phyloP scores from a whole-genome alignment of 495 filamentous ascomycete species.

The Penicillium antarcticum region DNA sequence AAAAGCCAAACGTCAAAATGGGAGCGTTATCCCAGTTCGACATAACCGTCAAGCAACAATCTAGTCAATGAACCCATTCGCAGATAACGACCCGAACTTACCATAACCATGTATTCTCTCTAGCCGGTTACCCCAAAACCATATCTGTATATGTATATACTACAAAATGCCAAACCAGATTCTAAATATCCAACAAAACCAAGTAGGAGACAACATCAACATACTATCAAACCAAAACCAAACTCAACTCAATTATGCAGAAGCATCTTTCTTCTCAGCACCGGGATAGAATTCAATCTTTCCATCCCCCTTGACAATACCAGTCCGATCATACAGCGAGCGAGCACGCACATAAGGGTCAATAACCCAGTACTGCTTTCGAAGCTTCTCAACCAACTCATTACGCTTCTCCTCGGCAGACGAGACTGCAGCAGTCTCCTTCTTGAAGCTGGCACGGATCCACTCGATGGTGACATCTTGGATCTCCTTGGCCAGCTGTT shows the following conservation, averaged over 20 bases:
- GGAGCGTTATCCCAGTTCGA: too few relatives aligned
- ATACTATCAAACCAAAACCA: neutral
- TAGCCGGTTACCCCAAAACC: neutral
- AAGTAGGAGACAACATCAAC: neutral
- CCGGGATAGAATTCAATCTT: slow-evolving; percentile 65
- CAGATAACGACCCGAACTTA: neutral
- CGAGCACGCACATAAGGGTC: slow-evolving; percentile 74
- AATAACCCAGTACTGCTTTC: slow-evolving; percentile 77
- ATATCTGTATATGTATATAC: slow-evolving; percentile 3
- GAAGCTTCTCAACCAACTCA: slow-evolving; percentile 57
- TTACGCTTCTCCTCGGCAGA: slow-evolving; percentile 59
- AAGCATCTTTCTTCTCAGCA: slow-evolving; percentile 21
- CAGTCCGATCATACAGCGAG: slow-evolving; percentile 70
- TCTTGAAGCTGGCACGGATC: slow-evolving; percentile 54
- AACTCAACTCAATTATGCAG: slow-evolving; percentile 34
- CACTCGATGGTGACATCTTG: slow-evolving; percentile 70
- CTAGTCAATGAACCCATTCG: neutral
- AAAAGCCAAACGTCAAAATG: neutral
- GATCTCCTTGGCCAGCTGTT: slow-evolving; percentile 60
- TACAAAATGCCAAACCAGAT: slow-evolving; percentile 7
- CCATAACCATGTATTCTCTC: slow-evolving; percentile 1
- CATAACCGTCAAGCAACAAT: too few relatives aligned
- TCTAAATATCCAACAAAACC: neutral
- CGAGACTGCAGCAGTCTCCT: slow-evolving; percentile 27
- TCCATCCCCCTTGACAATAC: slow-evolving; percentile 64